These are phyloP conservation scores for Tremellales sp. DNA, from an alignment of 1,284 basidiomycete genomes.

Conservation along the genomic window DNA sequence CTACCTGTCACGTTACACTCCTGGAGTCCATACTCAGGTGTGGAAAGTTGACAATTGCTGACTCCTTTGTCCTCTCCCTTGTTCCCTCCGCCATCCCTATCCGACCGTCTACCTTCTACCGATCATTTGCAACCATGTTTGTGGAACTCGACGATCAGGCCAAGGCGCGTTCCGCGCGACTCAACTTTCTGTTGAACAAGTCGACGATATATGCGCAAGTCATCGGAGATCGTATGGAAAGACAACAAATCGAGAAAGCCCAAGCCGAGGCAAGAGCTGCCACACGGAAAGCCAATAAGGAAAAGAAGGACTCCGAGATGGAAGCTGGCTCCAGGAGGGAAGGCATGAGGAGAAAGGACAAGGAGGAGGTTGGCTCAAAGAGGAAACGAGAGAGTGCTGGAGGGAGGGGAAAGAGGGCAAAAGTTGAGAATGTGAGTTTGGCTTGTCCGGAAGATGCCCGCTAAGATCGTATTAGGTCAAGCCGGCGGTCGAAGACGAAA, in stretches of 20 bases:
- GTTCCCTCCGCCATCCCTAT: constrained; percentile 7
- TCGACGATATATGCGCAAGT: constrained; percentile 49
- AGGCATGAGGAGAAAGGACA: constrained; percentile 10
- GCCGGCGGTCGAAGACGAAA: constrained; percentile 7
- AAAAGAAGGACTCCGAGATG: constrained; percentile 38
- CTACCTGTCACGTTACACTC: background rate
- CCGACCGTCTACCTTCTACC: constrained; percentile 1
- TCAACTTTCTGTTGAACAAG: constrained; percentile 45
- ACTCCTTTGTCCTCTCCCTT: constrained; percentile 18
- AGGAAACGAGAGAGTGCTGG: constrained; percentile 17
- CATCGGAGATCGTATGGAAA: constrained; percentile 49
- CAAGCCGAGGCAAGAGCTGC: constrained; percentile 41
- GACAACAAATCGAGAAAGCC: constrained; percentile 45
- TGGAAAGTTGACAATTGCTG: constrained; percentile 2
- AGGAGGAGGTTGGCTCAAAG: constrained; percentile 12
- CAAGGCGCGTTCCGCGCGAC: constrained; percentile 27
- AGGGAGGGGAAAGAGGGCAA: constrained; percentile 9
- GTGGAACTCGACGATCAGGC: constrained; percentile 24
- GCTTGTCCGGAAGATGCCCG: background rate
- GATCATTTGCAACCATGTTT: constrained; percentile 3
- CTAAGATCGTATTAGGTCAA: constrained; percentile 5
- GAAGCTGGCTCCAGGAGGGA: constrained; percentile 8
- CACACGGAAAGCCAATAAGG: constrained; percentile 43
- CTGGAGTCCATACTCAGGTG: background rate
- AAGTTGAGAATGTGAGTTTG: constrained; percentile 7